A percentile compares a stretch with the other conserved stretches of the same genome.
Conservation (phyloP, 257 asterid genomes). For the Nicotiana sylvestris region DNA sequence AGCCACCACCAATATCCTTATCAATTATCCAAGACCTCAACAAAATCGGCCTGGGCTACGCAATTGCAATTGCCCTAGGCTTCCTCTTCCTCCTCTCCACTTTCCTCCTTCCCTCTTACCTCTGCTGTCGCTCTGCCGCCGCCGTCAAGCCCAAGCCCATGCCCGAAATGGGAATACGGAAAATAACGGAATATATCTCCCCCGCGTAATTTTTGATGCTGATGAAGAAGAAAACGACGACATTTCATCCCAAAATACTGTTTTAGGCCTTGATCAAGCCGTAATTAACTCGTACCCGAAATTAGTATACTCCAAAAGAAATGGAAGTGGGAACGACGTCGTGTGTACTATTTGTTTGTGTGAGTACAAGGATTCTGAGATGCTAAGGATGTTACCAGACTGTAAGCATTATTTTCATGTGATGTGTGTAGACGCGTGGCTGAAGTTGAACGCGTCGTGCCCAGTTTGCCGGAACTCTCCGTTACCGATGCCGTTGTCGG, state of each 20-base stretch:
- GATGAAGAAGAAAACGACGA: slow-evolving; percentile 56
- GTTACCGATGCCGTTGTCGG: slow-evolving; percentile 82
- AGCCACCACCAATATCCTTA: slow-evolving; percentile 11
- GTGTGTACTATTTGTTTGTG: slow-evolving; percentile 77
- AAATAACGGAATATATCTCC: slow-evolving; percentile 58
- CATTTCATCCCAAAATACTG: slow-evolving; percentile 33
- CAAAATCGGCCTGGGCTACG: slow-evolving; percentile 65
- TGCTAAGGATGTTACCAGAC: slow-evolving; percentile 83
- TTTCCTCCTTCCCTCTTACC: slow-evolving; percentile 63
- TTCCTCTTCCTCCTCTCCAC: slow-evolving; percentile 79
- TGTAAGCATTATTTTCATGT: slow-evolving; percentile 79
- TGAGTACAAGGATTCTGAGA: slow-evolving; percentile 77
- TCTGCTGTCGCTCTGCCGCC: slow-evolving; percentile 49
- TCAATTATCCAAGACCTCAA: slow-evolving; percentile 28
- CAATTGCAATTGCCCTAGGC: slow-evolving; percentile 71
- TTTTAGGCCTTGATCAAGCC: slow-evolving; percentile 58
- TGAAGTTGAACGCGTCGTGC: slow-evolving; percentile 75
- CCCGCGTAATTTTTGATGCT: slow-evolving; percentile 62
- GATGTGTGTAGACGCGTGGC: slow-evolving; percentile 84
- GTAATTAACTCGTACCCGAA: slow-evolving; percentile 81
- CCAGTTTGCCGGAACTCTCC: slow-evolving; percentile 89
- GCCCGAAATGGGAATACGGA: slow-evolving; percentile 11
- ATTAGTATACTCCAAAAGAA: slow-evolving; percentile 42
- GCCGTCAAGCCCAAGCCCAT: slow-evolving; percentile 24
- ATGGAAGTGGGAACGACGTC: slow-evolving; percentile 35